A percentile compares a stretch with the other conserved stretches of the same genome.
Evolutionary conservation across 2,329 filamentous ascomycete species (phyloP).

Genomic region (Hansfordia pulvinata): DNA sequence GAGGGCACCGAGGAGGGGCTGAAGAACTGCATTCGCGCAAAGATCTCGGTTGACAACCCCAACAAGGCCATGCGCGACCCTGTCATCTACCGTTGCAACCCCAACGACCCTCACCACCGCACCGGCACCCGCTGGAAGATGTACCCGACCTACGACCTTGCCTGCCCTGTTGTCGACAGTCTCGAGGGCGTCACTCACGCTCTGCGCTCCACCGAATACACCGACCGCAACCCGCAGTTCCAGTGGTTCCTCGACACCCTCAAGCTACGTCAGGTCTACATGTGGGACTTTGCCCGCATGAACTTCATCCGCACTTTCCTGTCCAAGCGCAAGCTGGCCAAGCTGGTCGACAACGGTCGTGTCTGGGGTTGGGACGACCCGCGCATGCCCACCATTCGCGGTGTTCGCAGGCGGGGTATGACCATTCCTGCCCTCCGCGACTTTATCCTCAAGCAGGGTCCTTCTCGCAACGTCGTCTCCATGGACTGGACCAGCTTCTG

Average conservation of each 20-base stretch:
- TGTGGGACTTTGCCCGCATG: constrained; percentile 77
- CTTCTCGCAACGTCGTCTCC: constrained; percentile 69
- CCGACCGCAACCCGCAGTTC: constrained; percentile 76
- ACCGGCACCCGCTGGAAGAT: constrained; percentile 73
- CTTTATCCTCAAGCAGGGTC: constrained; percentile 76
- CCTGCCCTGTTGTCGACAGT: constrained; percentile 69
- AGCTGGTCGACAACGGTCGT: constrained; percentile 62
- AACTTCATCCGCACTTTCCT: constrained; percentile 76
- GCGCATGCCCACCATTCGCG: constrained; percentile 73
- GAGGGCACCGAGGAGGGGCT: constrained; percentile 64
- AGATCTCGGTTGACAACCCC: constrained; percentile 79
- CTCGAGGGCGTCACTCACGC: constrained; percentile 76
- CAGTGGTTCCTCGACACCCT: constrained; percentile 72
- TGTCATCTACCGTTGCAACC: constrained; percentile 92
- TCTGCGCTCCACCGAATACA: constrained; percentile 74
- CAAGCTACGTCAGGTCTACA: constrained; percentile 61
- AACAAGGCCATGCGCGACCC: constrained; percentile 96
- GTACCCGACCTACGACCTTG: constrained; percentile 80
- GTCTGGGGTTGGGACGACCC: constrained; percentile 83
- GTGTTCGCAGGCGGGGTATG: constrained; percentile 66
- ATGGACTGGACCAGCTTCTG: constrained; percentile 73
- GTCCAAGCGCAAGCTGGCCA: constrained; percentile 76
- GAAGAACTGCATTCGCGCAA: constrained; percentile 85
- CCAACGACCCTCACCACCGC: constrained; percentile 54
- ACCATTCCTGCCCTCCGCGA: constrained; percentile 67